Evolutionary conservation across 306 rosid species (phyloP), one percentile per base, ranked within the genome.

Genomic region (Bauhinia variegata): DNA sequence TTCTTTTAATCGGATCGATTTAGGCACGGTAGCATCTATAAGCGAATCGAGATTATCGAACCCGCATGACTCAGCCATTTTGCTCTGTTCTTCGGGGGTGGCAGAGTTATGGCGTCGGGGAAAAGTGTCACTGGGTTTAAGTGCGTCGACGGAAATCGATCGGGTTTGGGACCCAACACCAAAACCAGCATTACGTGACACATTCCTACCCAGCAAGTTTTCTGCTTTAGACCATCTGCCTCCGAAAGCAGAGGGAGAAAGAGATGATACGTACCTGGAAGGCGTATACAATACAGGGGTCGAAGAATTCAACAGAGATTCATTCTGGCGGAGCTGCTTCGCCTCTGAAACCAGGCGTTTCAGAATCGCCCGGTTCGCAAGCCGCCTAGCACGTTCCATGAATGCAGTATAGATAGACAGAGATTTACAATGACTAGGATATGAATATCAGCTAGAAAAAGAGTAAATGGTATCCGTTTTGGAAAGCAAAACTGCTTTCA

Each of bases 101-200:
- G 92, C 97, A 4, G 99, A 95, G 95, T 95, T 95, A 60, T 95
- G 99, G 68, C 99, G 95, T 11, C 97, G 83, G 0, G 99, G 78
- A 51, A 95, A 95, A 9, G 99, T 88, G 71, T 95, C 99, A 42
- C 99, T 95, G 37, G 83, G 88, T 59, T 87, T 80, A 69, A 95
- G 73, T 1, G 99, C 95, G 61, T 86, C 92, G 1, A 95, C 92
- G 3, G 97, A 84, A 23, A 95, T 84, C 71, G 97, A 85, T 67
- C 99, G 85, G 60, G 83, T 67, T 51, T 83, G 97, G 0, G 78
- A 79, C 23, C 82, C 83, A 32, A 51, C 43, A 8, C 83, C 68
- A 9, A 50, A 17, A 6, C 77, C 82, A 48, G 63, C 80, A 48
- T 60, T 70, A 36, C 63, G 73, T 11, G 85, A 58, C 23, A 54